phyloP scores from a whole-genome alignment of 1,284 basidiomycete species.

The Neotropicomus parvogracilis region DNA sequence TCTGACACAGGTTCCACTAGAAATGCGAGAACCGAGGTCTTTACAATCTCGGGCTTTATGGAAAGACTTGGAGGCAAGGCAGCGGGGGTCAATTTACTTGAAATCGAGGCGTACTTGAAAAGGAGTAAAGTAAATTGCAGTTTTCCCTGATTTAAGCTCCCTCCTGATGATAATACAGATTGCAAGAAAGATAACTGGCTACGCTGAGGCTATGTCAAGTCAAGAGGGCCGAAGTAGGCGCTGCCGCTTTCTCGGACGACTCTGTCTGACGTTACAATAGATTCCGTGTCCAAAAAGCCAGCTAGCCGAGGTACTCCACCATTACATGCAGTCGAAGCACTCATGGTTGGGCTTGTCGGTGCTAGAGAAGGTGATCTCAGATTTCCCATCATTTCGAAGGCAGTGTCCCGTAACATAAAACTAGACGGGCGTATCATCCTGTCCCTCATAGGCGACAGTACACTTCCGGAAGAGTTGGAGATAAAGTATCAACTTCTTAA shows the following conservation, averaged over 20 bases:
- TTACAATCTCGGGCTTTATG: conserved; percentile 66
- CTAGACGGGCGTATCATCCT: conserved; percentile 67
- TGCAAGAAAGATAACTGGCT: conserved; percentile 75
- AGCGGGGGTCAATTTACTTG: conserved; percentile 76
- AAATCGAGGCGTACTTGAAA: conserved; percentile 81
- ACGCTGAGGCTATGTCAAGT: conserved; percentile 65
- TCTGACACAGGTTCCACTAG: conserved; percentile 15
- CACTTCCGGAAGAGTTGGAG: conserved; percentile 48
- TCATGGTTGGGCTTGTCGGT: conserved; percentile 80
- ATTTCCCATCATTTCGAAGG: not conserved
- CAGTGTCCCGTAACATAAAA: not conserved
- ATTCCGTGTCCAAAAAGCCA: conserved; percentile 29
- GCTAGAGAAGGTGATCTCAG: conserved; percentile 64
- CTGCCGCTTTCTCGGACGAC: not conserved
- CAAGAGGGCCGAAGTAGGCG: conserved; percentile 39
- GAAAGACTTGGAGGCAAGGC: conserved; percentile 63
- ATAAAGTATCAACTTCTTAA: conserved; percentile 95
- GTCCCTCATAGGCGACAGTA: conserved; percentile 37
- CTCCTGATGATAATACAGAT: conserved; percentile 41
- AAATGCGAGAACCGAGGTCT: conserved; percentile 47
- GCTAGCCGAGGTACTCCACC: conserved; percentile 59
- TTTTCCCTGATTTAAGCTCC: not conserved
- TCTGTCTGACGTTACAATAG: conserved; percentile 16
- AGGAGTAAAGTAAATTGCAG: conserved; percentile 69
- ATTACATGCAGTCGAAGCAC: conserved; percentile 80